These are phyloP conservation scores for Metarhizium brunneum DNA, from an alignment of 2,329 filamentous ascomycete species.

Conservation along the genomic window DNA sequence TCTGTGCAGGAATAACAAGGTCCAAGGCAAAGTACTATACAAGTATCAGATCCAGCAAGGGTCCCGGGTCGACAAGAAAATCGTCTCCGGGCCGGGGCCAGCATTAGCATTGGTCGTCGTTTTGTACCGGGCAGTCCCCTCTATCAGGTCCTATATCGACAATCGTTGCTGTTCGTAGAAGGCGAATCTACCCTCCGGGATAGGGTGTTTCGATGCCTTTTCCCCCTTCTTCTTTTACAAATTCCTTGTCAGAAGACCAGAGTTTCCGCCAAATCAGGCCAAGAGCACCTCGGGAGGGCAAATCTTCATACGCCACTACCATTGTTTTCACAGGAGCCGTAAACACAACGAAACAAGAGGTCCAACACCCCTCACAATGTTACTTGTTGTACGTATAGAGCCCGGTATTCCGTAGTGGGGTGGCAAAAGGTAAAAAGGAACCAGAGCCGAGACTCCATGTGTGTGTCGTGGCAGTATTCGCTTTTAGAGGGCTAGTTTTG, in stretches of 20 bases:
- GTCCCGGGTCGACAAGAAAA: background rate
- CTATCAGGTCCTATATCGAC: no score
- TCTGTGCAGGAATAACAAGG: background rate
- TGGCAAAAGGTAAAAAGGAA: slow-evolving; percentile 7
- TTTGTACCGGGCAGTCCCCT: no score
- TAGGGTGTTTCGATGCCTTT: no score
- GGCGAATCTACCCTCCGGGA: no score
- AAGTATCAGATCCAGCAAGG: background rate
- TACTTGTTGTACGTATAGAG: no score
- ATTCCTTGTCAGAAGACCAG: background rate
- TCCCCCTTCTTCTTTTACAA: no score
- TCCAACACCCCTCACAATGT: no score
- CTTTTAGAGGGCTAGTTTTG: background rate
- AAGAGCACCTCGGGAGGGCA: no score
- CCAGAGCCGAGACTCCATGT: background rate
- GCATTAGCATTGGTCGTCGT: background rate
- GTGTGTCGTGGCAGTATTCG: slow-evolving; percentile 2
- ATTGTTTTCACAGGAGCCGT: background rate
- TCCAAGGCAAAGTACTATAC: background rate
- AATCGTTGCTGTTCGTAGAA: no score
- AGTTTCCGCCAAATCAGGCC: background rate
- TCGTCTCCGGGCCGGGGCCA: slow-evolving; percentile 1
- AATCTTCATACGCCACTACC: no score
- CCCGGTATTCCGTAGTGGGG: slow-evolving; percentile 1
- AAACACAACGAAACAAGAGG: background rate